Base-by-base conservation (phyloP, 1,139 yeast genomes). In the Arxiozyma slooffiae region DNA sequence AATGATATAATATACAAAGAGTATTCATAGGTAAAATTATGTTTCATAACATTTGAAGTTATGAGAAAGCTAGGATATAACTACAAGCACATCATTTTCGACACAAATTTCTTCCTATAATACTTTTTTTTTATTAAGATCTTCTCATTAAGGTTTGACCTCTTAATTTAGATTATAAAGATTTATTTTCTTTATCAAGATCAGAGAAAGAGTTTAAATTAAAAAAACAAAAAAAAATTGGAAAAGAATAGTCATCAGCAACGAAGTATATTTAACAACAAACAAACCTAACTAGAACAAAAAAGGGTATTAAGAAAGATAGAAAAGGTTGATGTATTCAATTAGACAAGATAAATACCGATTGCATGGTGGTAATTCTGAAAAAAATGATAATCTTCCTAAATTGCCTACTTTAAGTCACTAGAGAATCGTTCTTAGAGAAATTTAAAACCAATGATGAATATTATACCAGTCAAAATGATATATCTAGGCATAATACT, bases 361-460 rank as follows among this genome's bases (percentile, higher is more conserved):
- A 26, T 7, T 37, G 6, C 26, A n/a, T 22, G 30, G 36, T 7
- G 17, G 24, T 11, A 43, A 34, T 17, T 16, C 8, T 9, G 7
- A 23, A 9, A 47, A 42, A 7, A 41, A 50, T 23, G 44, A 51
- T 17, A 26, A 41, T 37, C 48, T 63, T 41, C 67, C 67, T 4
- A 55, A 57, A 50, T 53, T 63, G 44, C 67, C 67, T n/a, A 67
- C 67, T 4, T 50, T 63, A 44, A n/a, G 52, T 55, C 36, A 62
- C 65, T 3, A 50, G 61, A 41, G 48, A 48, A 20, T 55, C 61
- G 9, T 57, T 57, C 45, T 44, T 48, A 4, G 60, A 55, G 3
- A 22, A 23, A 20, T 45, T 37, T 23, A 21, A 21, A 11, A 38
- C 46, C 9, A 44, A 42, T 11, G 34, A 30, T 30, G 36, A 30